Conservation (phyloP, 2,329 filamentous ascomycete genomes). For the Rosellinia necatrix region DNA sequence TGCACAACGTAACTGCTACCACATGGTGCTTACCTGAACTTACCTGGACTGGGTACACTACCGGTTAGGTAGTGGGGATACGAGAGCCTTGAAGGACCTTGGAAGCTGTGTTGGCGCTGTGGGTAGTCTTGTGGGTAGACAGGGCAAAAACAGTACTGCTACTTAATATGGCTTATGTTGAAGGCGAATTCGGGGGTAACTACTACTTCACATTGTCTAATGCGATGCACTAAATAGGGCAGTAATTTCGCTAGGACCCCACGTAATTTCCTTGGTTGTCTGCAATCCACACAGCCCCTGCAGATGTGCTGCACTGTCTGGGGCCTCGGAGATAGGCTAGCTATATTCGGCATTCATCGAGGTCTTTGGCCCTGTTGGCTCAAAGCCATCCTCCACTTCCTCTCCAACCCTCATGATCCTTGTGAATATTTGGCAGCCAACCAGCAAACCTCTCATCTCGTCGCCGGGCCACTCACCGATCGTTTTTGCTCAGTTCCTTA, state of each 20-base stretch:
- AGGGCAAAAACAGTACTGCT: too few relatives aligned
- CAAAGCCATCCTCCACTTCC: slow-evolving; percentile 18
- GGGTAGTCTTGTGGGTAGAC: too few relatives aligned
- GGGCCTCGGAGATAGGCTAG: slow-evolving; percentile 5
- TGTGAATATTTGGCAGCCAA: slow-evolving; percentile 2
- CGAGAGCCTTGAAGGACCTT: too few relatives aligned
- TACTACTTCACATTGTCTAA: not conserved
- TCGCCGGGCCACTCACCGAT: slow-evolving; percentile 10
- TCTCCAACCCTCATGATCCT: slow-evolving; percentile 21
- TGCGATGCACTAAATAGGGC: not conserved
- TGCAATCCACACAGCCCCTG: slow-evolving; percentile 25
- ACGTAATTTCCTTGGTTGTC: slow-evolving; percentile 35
- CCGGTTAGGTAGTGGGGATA: too few relatives aligned
- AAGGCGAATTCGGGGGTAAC: not conserved
- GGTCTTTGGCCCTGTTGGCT: slow-evolving; percentile 6
- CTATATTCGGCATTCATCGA: slow-evolving; percentile 17
- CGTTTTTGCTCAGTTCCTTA: not conserved
- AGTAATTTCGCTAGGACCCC: slow-evolving; percentile 38
- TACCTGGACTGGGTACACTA: too few relatives aligned
- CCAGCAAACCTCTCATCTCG: slow-evolving; percentile 14
- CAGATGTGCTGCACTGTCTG: slow-evolving; percentile 4
- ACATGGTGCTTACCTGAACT: too few relatives aligned
- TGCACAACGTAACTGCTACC: too few relatives aligned
- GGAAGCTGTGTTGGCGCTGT: too few relatives aligned
- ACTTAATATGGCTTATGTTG: not conserved